phyloP scores from a whole-genome alignment of 805 yeast genomes.

The Ascoidea tarda region DNA sequence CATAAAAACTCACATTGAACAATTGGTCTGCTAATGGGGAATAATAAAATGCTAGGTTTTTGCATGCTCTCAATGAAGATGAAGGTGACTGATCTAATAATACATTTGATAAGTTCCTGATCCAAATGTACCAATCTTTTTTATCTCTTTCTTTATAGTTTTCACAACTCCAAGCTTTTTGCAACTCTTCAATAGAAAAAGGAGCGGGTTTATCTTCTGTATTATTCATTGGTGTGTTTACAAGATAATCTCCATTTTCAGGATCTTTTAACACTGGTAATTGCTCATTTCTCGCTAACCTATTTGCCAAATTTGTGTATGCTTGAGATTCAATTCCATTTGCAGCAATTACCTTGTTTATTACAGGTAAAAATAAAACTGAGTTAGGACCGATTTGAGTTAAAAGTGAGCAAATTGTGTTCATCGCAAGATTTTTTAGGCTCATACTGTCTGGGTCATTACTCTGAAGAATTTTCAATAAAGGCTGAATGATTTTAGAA shows the following conservation, averaged over 20 bases:
- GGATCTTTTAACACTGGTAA: constrained; percentile 48
- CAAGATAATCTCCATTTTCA: constrained; percentile 15
- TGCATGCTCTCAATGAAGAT: constrained; percentile 86
- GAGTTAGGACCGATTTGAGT: constrained; percentile 78
- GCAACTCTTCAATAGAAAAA: constrained; percentile 45
- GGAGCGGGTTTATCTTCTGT: constrained; percentile 5
- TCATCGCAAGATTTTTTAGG: constrained; percentile 50
- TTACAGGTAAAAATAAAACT: constrained; percentile 72
- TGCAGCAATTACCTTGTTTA: constrained; percentile 49
- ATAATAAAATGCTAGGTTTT: constrained; percentile 75
- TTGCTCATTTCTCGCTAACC: constrained; percentile 72
- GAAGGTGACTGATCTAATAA: constrained; percentile 86
- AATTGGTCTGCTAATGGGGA: constrained; percentile 80
- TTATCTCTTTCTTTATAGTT: constrained; percentile 57
- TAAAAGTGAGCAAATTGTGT: constrained; percentile 63
- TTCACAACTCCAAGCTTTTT: constrained; percentile 84
- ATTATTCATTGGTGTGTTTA: constrained; percentile 11
- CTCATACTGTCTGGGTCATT: constrained; percentile 32
- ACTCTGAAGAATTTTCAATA: constrained; percentile 48
- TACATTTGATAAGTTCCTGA: constrained; percentile 73
- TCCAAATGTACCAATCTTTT: constrained; percentile 99
- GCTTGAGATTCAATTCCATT: constrained; percentile 55
- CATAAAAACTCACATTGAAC: constrained; percentile 88
- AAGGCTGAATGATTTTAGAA: constrained; percentile 78
- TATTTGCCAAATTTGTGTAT: constrained; percentile 71